Evolutionary conservation across 2,329 filamentous ascomycete genomes (phyloP), one percentile per base, ranked within the genome.

Genomic region (Helicocarpus griseus): DNA sequence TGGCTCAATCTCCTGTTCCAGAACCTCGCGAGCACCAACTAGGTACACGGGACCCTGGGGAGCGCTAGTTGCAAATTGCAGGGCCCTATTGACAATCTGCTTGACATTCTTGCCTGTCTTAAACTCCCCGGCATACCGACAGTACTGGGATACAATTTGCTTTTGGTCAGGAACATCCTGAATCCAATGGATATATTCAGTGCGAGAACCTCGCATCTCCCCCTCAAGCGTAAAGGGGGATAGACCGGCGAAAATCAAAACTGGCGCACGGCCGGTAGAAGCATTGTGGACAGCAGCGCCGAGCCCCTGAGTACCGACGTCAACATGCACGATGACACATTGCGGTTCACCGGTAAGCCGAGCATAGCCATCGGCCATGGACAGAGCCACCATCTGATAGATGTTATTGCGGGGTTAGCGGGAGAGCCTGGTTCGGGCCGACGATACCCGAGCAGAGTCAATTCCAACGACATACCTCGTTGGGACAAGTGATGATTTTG

Each of bases 171-270:
- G 86, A 2, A 89, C 84, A 66, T 91, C 86, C 61, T 91, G 87
- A 29, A 90, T 85, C 86, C 87, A 91, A 65, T 91, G 87, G 58
- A 89, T 90, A 65, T 87, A 90, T 67, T 91, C 87, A 1, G 86
- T 89, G 50, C 87, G 76, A n/a, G 78, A 83, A 11, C 87, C 87
- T 1, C 83, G 77, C 70, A 86, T 80, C 67, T 91, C 87, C 14
- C 87, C 87, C 60, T 89, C 85, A 28, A 84, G 77, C 0, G 87
- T 90, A 63, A 82, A 87, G 0, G 87, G 87, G 9, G 82, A 87
- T 14, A 90, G 71, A 4, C 87, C 87, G 1, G 87, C 87, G 60
- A 91, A 90, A 51, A 91, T 81, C 43, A 91, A 68, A 3, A 91
- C 81, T 0, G 87, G 87, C 0, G 83, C 83, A 46, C 87, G 78